Evolutionary conservation across 2,329 filamentous ascomycete species (phyloP), one percentile per base, ranked within the genome.

Genomic region (Chrysoporthe austroafricana): DNA sequence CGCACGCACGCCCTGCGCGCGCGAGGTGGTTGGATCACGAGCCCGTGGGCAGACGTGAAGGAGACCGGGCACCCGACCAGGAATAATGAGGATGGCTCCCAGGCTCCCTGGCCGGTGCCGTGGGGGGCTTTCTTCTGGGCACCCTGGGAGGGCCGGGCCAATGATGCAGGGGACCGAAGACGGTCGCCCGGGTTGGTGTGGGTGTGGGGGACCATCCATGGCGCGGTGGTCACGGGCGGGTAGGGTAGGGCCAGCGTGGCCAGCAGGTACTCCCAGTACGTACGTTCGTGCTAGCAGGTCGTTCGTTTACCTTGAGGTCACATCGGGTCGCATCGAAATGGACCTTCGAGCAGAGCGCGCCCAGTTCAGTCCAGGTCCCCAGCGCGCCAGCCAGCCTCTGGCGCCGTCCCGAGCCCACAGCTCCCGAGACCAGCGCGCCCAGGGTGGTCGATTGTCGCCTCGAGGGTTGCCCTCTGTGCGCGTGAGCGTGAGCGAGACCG

Each of bases 291-390:
- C 26, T 26, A 26, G 26, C 26, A 26, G 26, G 26, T 26, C 26
- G 26, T 26, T 26, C 26, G 26, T 26, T 26, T 48, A 61, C 21
- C 34, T 18, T n/a, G 58, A 61, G 39, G 58, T 61, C 9, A 44
- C 58, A 61, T 61, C 44, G 39, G 42, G 50, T 54, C 50, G 50
- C 50, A 60, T 43, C 34, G 26, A 42, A 26, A n/a, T 42, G 57
- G 16, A 26, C 21, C 34, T 60, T 7, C 13, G 34, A 26, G 26
- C 21, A 13, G 32, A 54, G 50, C 26, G 50, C 50, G 50, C 32
- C 50, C 50, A 54, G 50, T 21, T 21, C 50, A 54, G 50, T 21
- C 50, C 26, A 54, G 50, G 11, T 21, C 46, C 11, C 16, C 21
- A 16, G 6, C 7, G 3, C 48, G 9, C 11, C 48, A 5, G 4